These are phyloP conservation scores for Xerocomellus intermedius DNA, from an alignment of 768 basidiomycete species.

Conservation along the genomic window DNA sequence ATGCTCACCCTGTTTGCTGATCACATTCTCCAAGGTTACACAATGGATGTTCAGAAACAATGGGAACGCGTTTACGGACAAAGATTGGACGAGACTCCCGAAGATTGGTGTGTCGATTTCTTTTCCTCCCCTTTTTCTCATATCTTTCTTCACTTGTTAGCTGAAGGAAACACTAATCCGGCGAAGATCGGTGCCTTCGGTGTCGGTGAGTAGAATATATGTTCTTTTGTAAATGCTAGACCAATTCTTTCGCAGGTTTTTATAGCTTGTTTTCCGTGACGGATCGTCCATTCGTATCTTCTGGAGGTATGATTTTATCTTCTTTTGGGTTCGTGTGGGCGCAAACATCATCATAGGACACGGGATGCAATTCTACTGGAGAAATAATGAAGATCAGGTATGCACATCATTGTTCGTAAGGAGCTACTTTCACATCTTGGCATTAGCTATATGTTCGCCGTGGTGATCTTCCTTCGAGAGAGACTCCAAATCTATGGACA, in stretches of 20 bases:
- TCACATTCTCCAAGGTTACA: constrained; percentile 47
- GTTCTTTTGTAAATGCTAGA: too few relatives aligned
- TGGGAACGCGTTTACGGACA: constrained; percentile 73
- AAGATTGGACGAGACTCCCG: constrained; percentile 88
- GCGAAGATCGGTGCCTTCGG: constrained; percentile 96
- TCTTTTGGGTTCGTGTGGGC: neutral
- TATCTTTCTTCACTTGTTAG: constrained; percentile 33
- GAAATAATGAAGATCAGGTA: neutral
- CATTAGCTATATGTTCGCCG: neutral
- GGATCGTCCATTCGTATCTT: neutral
- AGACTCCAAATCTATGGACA: constrained; percentile 57
- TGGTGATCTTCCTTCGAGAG: neutral
- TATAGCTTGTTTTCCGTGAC: constrained; percentile 82
- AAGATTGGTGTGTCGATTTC: constrained; percentile 64
- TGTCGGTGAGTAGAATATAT: constrained; percentile 49
- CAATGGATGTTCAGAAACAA: constrained; percentile 89
- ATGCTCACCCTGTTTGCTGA: neutral
- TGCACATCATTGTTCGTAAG: neutral
- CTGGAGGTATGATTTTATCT: neutral
- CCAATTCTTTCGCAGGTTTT: constrained; percentile 45
- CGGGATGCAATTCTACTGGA: constrained; percentile 2
- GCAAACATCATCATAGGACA: neutral
- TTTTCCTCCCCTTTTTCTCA: too few relatives aligned
- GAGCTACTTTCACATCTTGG: neutral
- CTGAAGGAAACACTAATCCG: constrained; percentile 92